Evolutionary conservation across 2,329 filamentous ascomycete genomes (phyloP).

Genomic region (Monilinia polystroma): DNA sequence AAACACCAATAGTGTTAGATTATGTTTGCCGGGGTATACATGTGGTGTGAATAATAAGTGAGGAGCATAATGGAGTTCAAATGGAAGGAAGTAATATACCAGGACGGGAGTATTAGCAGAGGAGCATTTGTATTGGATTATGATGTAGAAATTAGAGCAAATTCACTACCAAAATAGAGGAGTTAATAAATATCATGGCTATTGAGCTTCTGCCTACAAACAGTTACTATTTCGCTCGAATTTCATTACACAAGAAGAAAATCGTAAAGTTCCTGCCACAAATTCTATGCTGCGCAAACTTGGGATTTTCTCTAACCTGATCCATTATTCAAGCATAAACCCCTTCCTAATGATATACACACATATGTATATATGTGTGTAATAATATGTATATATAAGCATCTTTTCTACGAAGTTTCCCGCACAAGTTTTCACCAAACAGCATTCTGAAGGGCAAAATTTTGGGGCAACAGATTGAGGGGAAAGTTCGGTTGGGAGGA

Average conservation of each 20-base stretch:
- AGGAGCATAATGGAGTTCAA: conserved; percentile 3
- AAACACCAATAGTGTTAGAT: background rate
- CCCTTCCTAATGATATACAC: background rate
- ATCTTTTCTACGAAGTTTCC: background rate
- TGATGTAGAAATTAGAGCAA: background rate
- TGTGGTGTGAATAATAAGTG: background rate
- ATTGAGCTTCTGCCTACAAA: background rate
- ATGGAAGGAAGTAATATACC: conserved; percentile 6
- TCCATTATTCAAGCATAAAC: background rate
- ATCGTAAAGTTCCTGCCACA: background rate
- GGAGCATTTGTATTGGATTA: background rate
- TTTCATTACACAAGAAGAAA: background rate
- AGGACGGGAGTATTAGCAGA: background rate
- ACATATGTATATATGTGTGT: no score
- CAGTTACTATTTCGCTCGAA: background rate
- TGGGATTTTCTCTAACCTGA: background rate
- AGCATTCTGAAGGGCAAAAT: background rate
- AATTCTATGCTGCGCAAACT: background rate
- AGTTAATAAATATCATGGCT: background rate
- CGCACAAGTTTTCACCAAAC: background rate
- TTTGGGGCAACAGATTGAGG: background rate
- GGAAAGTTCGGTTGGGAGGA: background rate
- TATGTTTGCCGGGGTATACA: background rate
- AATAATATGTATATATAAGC: background rate
- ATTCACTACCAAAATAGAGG: background rate